Conservation (phyloP, 1,139 yeast genomes). For the Saccharomyces hybrid region DNA sequence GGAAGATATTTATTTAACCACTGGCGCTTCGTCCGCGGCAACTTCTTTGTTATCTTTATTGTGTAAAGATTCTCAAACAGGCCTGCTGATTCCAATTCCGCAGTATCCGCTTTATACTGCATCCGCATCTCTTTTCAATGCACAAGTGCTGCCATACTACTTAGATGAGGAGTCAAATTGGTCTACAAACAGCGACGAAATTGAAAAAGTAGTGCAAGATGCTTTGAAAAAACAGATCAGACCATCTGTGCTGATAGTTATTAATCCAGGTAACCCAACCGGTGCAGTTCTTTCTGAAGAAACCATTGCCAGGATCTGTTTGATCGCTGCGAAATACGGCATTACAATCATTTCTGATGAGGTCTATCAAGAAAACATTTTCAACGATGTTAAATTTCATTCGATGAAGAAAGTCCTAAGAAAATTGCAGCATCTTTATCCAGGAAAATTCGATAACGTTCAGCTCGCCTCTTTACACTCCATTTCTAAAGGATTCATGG, state of each 20-base stretch:
- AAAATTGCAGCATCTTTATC: conserved; percentile 45
- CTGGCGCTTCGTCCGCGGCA: conserved; percentile 95
- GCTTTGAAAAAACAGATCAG: conserved; percentile 48
- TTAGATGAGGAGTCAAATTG: conserved; percentile 72
- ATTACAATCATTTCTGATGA: conserved; percentile 93
- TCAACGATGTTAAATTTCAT: conserved; percentile 48
- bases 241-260: conserved; percentile 77
- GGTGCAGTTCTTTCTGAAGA: conserved; percentile 67
- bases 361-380: conserved; percentile 90
- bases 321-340: conserved; percentile 75
- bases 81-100: conserved; percentile 91
- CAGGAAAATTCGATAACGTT: conserved; percentile 55
- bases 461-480: conserved; percentile 91
- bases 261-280: conserved; percentile 97
- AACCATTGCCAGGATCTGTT: conserved; percentile 61
- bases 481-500: conserved; percentile 91
- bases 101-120: conserved; percentile 97
- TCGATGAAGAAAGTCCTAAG: conserved; percentile 63
- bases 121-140: conserved; percentile 69
- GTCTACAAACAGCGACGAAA: conserved; percentile 68
- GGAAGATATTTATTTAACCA: conserved; percentile 69
- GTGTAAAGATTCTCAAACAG: conserved; percentile 57
- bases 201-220: conserved; percentile 47
- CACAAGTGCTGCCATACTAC: conserved; percentile 80
- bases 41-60: conserved; percentile 63